These are phyloP conservation scores for Emmonsia crescens DNA, from an alignment of 2,329 filamentous ascomycete genomes.

Conservation along the genomic window DNA sequence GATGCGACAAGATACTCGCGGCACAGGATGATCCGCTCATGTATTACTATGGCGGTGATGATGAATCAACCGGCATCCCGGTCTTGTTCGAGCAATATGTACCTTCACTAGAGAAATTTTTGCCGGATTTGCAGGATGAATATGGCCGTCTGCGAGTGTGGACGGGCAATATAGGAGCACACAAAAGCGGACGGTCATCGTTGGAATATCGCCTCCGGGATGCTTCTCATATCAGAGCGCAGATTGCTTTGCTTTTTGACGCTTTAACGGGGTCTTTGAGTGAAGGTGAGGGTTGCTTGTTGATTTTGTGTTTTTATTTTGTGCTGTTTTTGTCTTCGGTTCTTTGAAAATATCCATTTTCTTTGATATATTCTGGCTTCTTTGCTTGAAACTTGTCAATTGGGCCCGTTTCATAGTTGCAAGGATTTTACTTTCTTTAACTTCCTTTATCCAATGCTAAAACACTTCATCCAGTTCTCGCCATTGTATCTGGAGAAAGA, in stretches of 20 bases:
- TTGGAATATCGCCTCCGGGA: constrained; percentile 12
- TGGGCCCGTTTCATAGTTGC: not conserved
- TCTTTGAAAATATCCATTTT: too few relatives aligned
- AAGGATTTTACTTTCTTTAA: not conserved
- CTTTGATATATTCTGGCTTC: not conserved
- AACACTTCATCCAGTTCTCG: not conserved
- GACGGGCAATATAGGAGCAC: constrained; percentile 11
- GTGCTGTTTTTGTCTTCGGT: not conserved
- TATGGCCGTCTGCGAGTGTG: constrained; percentile 9
- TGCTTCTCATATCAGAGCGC: constrained; percentile 2
- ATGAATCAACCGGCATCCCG: not conserved
- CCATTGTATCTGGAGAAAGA: not conserved
- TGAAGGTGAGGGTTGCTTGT: not conserved
- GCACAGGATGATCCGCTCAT: not conserved
- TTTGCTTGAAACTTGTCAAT: not conserved
- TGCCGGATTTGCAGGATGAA: constrained; percentile 9
- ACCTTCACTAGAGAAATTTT: not conserved
- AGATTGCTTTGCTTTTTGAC: constrained; percentile 1
- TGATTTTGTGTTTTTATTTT: not conserved
- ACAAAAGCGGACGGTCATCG: constrained; percentile 5
- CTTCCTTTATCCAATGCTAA: not conserved
- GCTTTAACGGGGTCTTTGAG: not conserved
- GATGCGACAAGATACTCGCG: not conserved
- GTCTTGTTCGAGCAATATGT: not conserved
- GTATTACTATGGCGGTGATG: not conserved